A percentile compares a stretch with the other conserved stretches of the same genome.
Conservation (phyloP, 257 asterid genomes). For the Nyctanthes arbortristis region DNA sequence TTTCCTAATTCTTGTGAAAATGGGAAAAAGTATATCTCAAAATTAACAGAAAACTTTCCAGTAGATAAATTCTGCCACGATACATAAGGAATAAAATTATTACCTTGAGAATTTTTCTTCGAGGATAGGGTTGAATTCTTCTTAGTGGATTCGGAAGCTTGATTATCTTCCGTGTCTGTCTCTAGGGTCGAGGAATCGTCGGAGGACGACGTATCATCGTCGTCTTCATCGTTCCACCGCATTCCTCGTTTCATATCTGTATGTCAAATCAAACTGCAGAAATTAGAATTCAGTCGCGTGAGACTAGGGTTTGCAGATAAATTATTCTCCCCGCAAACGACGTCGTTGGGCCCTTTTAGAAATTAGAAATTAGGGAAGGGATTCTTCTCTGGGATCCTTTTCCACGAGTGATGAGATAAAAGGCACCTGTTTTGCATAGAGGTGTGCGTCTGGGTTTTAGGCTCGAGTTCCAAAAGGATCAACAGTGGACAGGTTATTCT, state of each 20-base stretch:
- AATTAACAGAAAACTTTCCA: neutral
- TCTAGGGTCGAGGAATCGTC: slow-evolving; percentile 40
- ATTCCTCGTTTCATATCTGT: slow-evolving; percentile 49
- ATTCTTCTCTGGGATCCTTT: too few relatives aligned
- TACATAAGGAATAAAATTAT: neutral
- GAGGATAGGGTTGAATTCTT: slow-evolving; percentile 27
- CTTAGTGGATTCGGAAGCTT: slow-evolving; percentile 28
- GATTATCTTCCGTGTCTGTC: slow-evolving; percentile 30
- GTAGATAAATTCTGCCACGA: neutral
- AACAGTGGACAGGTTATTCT: too few relatives aligned
- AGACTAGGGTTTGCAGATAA: neutral
- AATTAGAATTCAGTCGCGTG: neutral
- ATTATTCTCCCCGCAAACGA: neutral
- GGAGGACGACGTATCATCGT: slow-evolving; percentile 47
- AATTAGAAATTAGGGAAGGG: too few relatives aligned
- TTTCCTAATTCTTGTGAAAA: too few relatives aligned
- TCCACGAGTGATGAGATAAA: too few relatives aligned
- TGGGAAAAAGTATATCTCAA: neutral
- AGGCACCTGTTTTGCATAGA: too few relatives aligned
- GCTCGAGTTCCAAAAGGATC: too few relatives aligned
- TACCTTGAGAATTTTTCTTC: slow-evolving; percentile 54
- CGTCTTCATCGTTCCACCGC: slow-evolving; percentile 52
- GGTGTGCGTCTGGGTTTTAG: too few relatives aligned
- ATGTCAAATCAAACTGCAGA: neutral
- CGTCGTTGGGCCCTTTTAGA: neutral